Evolutionary conservation across 331 rosid genomes (phyloP), one percentile per base, ranked within the genome.

Genomic region (Dryas integrifolia): DNA sequence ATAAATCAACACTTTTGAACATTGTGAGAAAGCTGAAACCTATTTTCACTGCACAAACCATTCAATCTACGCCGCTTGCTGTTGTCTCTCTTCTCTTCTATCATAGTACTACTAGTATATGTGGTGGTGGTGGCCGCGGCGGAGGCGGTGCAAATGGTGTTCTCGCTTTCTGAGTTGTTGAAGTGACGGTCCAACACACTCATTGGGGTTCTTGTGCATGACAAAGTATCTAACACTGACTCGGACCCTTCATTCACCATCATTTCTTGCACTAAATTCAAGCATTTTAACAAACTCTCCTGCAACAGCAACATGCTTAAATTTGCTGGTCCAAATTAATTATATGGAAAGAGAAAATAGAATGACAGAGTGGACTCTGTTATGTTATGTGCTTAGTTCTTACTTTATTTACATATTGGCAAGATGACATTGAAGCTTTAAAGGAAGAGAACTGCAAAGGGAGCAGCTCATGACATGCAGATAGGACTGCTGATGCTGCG

Each of bases 401-500:
- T 76, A 88, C 97, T 79, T 60, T 67, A 12, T 89, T 72, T 71
- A 91, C 40, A 58, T 82, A 66, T 78, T 74, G 81, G 74, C 86
- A 77, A 58, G 88, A 73, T 43, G 77, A 78, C 67, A 87, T 62
- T 44, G 89, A 72, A 74, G 78, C 82, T 69, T 83, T 76, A 8
- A 84, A 18, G 41, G 67, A 11, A 65, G 84, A 35, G 73, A 58
- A 85, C 79, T 82, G 83, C 70, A 24, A 48, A 1, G 85, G 88
- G 60, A 68, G 64, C 48, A 85, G 81, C 70, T 87, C 88, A 15
- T 68, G 66, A 49, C 83, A 84, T 26, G 92, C 88, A 66, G 47
- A 76, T 44, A 89, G 75, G 8, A 89, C 79, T 5, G 92, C 88
- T 13, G 86, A 72, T 68, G 97, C 96, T 0, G 96, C 97, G 43